These are phyloP conservation scores for Eremochloa ophiuroides DNA, from an alignment of 176 grass and related monocot genomes.

Conservation along the genomic window DNA sequence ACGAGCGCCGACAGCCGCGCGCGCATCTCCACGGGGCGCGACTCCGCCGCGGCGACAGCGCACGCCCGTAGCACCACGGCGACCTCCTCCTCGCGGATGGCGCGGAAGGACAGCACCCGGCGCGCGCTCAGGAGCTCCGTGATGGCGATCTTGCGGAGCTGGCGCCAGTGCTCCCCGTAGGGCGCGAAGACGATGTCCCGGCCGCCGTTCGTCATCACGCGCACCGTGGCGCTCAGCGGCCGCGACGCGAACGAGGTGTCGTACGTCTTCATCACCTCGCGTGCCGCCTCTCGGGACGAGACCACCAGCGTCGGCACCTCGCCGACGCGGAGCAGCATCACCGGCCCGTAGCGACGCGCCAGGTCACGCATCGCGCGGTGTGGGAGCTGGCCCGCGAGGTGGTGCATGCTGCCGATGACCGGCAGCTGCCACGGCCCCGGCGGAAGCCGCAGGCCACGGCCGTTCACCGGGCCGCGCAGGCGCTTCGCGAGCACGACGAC, in stretches of 20 bases:
- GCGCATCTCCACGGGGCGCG: constrained; percentile 36
- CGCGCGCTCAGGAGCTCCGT: constrained; percentile 53
- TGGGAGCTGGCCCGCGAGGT: not conserved
- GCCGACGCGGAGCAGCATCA: constrained; percentile 19
- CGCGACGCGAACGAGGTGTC: constrained; percentile 40
- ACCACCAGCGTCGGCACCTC: not conserved
- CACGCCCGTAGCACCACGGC: constrained; percentile 5
- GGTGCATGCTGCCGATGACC: not conserved
- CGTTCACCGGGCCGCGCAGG: not conserved
- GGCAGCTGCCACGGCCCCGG: constrained; percentile 7
- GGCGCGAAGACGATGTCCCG: constrained; percentile 56
- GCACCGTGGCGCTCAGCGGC: constrained; percentile 37
- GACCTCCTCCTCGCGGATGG: constrained; percentile 55
- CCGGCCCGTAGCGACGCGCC: not conserved
- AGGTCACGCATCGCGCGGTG: constrained; percentile 3
- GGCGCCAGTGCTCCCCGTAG: constrained; percentile 64
- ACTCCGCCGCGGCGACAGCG: not conserved
- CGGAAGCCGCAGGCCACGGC: not conserved
- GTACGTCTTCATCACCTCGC: constrained; percentile 1
- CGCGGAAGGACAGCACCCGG: constrained; percentile 38
- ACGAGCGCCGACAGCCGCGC: constrained; percentile 32
- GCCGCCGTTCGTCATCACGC: constrained; percentile 27
- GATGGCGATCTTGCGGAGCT: constrained; percentile 49
- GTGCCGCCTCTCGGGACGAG: not conserved
- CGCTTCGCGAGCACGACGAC: not conserved